Evolutionary conservation across 176 grass and related monocot species (phyloP).

Genomic region (Urochloa ruziziensis): DNA sequence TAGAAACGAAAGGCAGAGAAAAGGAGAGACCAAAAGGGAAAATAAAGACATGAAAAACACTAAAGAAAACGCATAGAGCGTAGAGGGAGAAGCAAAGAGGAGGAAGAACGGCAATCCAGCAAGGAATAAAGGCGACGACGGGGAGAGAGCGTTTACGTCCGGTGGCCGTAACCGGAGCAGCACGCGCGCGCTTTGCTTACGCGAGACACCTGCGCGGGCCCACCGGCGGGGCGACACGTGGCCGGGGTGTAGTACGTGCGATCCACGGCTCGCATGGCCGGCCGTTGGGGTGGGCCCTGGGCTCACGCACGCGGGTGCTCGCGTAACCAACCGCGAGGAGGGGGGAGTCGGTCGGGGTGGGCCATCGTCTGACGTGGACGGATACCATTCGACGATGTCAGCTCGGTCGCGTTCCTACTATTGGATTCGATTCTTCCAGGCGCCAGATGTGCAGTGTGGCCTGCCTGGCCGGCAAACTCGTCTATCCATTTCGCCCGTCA

Average conservation of each 20-base stretch:
- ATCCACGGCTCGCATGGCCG: conserved; percentile 4
- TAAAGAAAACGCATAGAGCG: neutral
- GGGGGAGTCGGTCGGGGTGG: neutral
- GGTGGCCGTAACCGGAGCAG: neutral
- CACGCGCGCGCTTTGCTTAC: neutral
- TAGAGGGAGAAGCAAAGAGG: no score
- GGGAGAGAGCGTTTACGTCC: neutral
- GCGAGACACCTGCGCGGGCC: neutral
- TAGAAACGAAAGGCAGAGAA: neutral
- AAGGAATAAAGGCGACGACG: neutral
- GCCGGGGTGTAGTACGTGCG: neutral
- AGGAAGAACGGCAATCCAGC: neutral
- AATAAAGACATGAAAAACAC: neutral
- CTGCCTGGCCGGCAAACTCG: neutral
- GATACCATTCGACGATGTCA: neutral
- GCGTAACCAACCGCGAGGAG: neutral
- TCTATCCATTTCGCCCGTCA: neutral
- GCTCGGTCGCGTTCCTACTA: neutral
- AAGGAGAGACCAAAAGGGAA: neutral
- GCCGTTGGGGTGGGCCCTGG: neutral
- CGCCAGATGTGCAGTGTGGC: neutral
- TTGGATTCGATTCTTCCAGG: conserved; percentile 3
- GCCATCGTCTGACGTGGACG: conserved; percentile 1
- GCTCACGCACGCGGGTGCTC: neutral
- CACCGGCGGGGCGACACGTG: neutral